A percentile compares a stretch with the other conserved stretches of the same genome.
These are phyloP conservation scores for Ceraceosorus guamensis DNA, from an alignment of 1,284 basidiomycete genomes.

Conservation along the genomic window DNA sequence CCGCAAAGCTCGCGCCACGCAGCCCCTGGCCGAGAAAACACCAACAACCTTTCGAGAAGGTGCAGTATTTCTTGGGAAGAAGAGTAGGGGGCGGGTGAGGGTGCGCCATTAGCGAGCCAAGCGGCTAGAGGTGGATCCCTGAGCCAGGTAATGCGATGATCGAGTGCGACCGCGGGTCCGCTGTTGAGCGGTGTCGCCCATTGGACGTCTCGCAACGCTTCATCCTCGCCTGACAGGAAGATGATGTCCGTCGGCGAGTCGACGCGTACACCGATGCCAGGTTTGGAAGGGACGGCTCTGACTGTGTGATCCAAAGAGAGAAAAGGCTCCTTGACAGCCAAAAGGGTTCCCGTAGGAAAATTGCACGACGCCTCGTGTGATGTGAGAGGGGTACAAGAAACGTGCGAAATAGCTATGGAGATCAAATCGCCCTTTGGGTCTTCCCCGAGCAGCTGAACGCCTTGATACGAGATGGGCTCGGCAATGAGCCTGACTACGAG, in stretches of 20 bases:
- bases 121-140: too few relatives aligned
- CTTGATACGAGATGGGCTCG: conserved; percentile 30
- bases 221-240: conserved; percentile 11
- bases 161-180: too few relatives aligned
- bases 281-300: conserved; percentile 38
- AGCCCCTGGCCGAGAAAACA: too few relatives aligned
- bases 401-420: conserved; percentile 38
- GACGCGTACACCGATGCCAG: conserved; percentile 30
- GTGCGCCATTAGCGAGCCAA: too few relatives aligned
- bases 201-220: neutral
- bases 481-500: conserved; percentile 36
- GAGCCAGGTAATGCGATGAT: too few relatives aligned
- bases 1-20: too few relatives aligned
- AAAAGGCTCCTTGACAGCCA: conserved; percentile 43
- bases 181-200: neutral
- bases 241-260: conserved; percentile 45
- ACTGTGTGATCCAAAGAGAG: conserved; percentile 34
- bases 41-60: too few relatives aligned
- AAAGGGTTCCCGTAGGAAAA: conserved; percentile 33
- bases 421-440: conserved; percentile 22
- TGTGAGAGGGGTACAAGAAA: conserved; percentile 31
- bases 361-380: conserved; percentile 16
- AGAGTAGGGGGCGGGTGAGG: too few relatives aligned
- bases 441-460: conserved; percentile 32
- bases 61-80: too few relatives aligned